Evolutionary conservation across 352 stramenopile species (phyloP), one percentile per base, ranked within the genome.

Genomic region (Phytophthora lateralis): DNA sequence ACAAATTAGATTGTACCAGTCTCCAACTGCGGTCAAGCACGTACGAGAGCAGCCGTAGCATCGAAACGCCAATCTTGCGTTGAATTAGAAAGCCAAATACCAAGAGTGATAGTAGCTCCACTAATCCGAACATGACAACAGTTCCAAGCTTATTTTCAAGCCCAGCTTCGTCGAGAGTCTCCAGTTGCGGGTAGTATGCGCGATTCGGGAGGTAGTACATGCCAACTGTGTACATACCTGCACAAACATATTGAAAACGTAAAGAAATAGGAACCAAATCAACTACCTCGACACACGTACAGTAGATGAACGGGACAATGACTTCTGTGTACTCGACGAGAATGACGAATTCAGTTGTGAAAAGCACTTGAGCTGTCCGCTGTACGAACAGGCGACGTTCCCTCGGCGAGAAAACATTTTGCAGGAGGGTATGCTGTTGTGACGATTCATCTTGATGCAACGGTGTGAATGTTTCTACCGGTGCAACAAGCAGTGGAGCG

Each of bases 1-100:
- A 42, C 20, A 79, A 24, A 30, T 78, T 77, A 4, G 54, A 43
- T 50, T 74, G 74, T 26, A 82, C 60, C 52, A 73, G 66, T n/a
- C 43, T 34, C 55, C 57, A 67, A 29, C 76, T 61, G 0, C 8
- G 46, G 27, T 82, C 60, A 0, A 82, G 60, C 35, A 78, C 74
- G 20, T 78, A 78, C 4, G 58, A 52, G 1, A 83, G 44, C 18
- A 75, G 55, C 0, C 42, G 50, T 2, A 74, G 12, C 2, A 52
- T 54, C 4, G 68, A 80, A 9, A 61, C 26, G 0, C 60, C 14
- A 0, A 74, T 3, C 14, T 48, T 45, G 3, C 50, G 52, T 32
- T 57, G 66, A 6, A 77, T 54, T 11, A 60, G 26, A 17, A 51
- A 12, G 3, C 27, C 45, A 14, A 73, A 27, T 1, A 61, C 10